Evolutionary conservation across 208 protist genomes (phyloP).

Genomic region (Leishmania aethiopica): DNA sequence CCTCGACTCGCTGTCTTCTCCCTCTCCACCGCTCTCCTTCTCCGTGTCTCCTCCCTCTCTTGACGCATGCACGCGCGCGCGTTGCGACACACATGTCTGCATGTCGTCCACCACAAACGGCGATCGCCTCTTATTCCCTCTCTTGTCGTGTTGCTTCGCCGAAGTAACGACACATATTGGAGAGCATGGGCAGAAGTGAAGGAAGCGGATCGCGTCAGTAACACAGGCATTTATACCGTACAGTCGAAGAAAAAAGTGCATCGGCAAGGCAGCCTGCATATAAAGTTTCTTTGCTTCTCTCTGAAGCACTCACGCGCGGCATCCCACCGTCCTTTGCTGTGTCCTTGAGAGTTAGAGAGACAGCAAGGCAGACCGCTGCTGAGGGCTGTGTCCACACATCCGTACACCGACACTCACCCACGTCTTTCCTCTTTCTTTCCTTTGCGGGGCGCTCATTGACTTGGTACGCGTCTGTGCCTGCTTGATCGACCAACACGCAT

Average conservation of each 20-base stretch:
- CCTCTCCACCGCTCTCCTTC: constrained; percentile 1
- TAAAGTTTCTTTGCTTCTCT: neutral
- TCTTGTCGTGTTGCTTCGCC: neutral
- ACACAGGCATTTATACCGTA: neutral
- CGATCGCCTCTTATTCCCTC: neutral
- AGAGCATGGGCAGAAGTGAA: neutral
- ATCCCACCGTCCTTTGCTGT: neutral
- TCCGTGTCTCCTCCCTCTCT: neutral
- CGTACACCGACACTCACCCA: neutral
- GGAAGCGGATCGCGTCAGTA: neutral
- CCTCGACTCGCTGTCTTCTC: neutral
- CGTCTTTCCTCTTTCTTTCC: neutral
- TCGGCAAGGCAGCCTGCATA: neutral
- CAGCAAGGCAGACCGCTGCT: neutral
- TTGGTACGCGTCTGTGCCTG: neutral
- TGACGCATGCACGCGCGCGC: neutral
- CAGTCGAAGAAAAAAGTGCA: neutral
- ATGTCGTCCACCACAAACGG: neutral
- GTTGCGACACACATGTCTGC: neutral
- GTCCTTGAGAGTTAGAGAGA: neutral
- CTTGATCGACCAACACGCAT: neutral
- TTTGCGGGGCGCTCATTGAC: neutral
- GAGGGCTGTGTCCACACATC: neutral
- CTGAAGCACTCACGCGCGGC: neutral
- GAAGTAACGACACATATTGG: constrained; percentile 4